These are phyloP conservation scores for Nigrograna mackinnonii DNA, from an alignment of 2,329 filamentous ascomycete species.

Conservation along the genomic window DNA sequence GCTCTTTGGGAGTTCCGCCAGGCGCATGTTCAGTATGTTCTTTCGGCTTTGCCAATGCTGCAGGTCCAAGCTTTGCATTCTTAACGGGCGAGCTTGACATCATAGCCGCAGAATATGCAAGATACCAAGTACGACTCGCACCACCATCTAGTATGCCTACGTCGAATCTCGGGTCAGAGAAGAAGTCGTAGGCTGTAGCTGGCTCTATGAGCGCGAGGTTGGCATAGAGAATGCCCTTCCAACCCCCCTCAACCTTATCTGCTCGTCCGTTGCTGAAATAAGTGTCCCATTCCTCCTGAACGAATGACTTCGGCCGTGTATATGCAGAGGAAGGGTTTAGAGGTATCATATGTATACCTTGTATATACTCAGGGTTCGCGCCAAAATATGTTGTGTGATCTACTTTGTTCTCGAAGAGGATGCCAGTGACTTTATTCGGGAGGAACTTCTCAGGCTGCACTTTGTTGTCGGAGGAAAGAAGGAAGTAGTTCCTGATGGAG, in stretches of 20 bases:
- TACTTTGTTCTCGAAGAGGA: slow-evolving; percentile 93
- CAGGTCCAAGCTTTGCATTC: not conserved
- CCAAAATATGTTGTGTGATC: slow-evolving; percentile 93
- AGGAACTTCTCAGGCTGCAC: slow-evolving; percentile 78
- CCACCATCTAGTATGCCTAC: slow-evolving; percentile 76
- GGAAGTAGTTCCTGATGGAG: slow-evolving; percentile 78
- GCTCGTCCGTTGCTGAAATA: slow-evolving; percentile 75
- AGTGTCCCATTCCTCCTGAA: slow-evolving; percentile 67
- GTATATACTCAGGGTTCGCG: slow-evolving; percentile 65
- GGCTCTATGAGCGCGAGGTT: slow-evolving; percentile 83
- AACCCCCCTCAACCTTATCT: slow-evolving; percentile 71
- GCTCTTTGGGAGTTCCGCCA: too few relatives aligned
- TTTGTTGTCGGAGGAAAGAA: slow-evolving; percentile 73
- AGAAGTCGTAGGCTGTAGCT: slow-evolving; percentile 72
- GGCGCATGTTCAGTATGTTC: too few relatives aligned
- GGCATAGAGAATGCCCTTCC: slow-evolving; percentile 83
- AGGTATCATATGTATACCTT: slow-evolving; percentile 83
- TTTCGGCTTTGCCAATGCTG: too few relatives aligned
- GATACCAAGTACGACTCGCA: slow-evolving; percentile 54
- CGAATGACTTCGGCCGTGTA: slow-evolving; percentile 71
- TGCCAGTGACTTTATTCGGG: slow-evolving; percentile 74
- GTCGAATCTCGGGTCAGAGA: slow-evolving; percentile 69
- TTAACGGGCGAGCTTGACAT: not conserved
- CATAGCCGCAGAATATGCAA: slow-evolving; percentile 39
- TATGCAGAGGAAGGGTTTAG: slow-evolving; percentile 72